Evolutionary conservation across 495 filamentous ascomycete genomes (phyloP).

Genomic region (Podospora tetraspora): DNA sequence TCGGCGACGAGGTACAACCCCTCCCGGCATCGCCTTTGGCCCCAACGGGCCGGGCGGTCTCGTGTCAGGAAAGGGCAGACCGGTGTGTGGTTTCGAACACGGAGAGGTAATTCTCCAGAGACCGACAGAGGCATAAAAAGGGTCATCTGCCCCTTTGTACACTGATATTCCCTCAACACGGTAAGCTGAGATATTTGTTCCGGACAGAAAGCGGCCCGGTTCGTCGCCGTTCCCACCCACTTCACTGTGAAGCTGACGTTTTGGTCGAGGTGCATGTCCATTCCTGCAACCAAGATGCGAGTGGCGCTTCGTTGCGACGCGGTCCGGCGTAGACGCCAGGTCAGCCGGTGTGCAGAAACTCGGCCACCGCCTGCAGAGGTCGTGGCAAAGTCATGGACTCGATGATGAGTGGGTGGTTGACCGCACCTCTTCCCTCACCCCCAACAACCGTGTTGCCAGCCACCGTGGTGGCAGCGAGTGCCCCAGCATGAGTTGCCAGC

Average conservation of each 20-base stretch:
- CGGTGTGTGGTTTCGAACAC: not conserved
- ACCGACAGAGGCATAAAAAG: not conserved
- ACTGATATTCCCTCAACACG: slow-evolving; percentile 10
- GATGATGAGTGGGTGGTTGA: not conserved
- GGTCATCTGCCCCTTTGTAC: not conserved
- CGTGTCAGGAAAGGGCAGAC: not conserved
- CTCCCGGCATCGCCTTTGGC: not conserved
- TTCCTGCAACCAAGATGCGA: slow-evolving; percentile 19
- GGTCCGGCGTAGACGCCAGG: slow-evolving; percentile 4
- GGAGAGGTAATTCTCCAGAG: not conserved
- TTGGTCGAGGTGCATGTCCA: slow-evolving; percentile 26
- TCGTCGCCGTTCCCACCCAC: slow-evolving; percentile 9
- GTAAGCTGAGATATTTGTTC: not conserved
- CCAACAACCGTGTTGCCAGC: not conserved
- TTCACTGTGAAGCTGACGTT: slow-evolving; percentile 15
- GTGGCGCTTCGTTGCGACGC: slow-evolving; percentile 22
- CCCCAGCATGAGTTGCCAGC: not conserved
- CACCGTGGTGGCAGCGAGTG: not conserved
- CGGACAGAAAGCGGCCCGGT: not conserved
- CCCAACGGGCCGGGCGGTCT: not conserved
- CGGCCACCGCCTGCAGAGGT: slow-evolving; percentile 15
- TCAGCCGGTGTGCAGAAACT: not conserved
- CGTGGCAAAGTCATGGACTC: slow-evolving; percentile 10
- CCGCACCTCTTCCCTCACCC: not conserved
- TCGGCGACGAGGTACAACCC: not conserved